phyloP scores from a whole-genome alignment of 192 early-diverging fungal genomes.

The Podila clonocystis region DNA sequence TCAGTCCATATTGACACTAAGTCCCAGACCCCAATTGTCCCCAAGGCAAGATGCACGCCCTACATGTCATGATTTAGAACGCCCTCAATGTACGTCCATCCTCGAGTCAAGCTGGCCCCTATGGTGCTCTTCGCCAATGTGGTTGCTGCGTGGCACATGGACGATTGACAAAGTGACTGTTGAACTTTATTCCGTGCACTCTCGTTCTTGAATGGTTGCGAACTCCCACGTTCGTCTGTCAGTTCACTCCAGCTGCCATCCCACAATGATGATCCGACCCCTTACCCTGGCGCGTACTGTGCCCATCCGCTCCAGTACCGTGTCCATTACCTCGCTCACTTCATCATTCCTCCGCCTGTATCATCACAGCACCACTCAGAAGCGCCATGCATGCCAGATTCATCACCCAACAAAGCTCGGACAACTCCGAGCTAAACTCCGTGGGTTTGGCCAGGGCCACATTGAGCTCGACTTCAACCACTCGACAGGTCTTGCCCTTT shows the following conservation, averaged over 20 bases:
- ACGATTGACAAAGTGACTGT: too few species aligned
- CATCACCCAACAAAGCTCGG: slow-evolving; percentile 42
- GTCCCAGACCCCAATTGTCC: too few species aligned
- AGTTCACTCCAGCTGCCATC: background rate
- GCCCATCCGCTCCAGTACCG: background rate
- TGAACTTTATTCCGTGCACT: too few species aligned
- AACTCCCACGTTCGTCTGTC: too few species aligned
- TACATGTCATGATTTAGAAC: too few species aligned
- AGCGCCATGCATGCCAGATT: slow-evolving; percentile 28
- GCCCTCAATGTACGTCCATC: too few species aligned
- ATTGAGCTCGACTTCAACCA: slow-evolving; percentile 48
- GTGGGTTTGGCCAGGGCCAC: slow-evolving; percentile 53
- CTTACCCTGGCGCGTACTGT: background rate
- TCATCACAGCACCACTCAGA: background rate
- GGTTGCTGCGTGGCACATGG: too few species aligned
- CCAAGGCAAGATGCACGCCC: too few species aligned
- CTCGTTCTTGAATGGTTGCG: too few species aligned
- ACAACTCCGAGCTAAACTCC: slow-evolving; percentile 44
- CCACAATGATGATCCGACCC: background rate
- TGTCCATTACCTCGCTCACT: background rate
- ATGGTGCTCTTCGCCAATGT: too few species aligned
- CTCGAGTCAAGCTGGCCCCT: too few species aligned
- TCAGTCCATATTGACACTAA: too few species aligned
- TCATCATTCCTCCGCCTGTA: background rate
- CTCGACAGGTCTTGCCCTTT: slow-evolving; percentile 53